phyloP scores from a whole-genome alignment of 345 rosid genomes.

The Pistacia vera region DNA sequence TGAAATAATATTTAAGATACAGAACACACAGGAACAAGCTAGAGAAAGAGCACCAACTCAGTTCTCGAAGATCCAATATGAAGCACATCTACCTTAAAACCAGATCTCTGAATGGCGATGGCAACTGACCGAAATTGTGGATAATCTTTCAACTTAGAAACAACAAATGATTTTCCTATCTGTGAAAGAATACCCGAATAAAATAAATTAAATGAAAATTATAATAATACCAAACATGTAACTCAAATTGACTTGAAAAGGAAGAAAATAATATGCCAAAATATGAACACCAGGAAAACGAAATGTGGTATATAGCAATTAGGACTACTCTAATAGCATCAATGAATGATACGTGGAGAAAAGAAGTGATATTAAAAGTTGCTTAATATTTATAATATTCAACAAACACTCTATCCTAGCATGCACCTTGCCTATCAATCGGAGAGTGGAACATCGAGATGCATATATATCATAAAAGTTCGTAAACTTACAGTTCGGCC shows the following conservation, averaged over 20 bases:
- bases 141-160: constrained; percentile 88
- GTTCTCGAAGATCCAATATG: neutral
- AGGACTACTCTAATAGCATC: neutral
- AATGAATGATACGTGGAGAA: neutral
- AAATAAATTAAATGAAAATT: neutral
- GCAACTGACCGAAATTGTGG: constrained; percentile 92
- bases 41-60: neutral
- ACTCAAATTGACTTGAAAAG: neutral
- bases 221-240: neutral
- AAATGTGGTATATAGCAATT: neutral
- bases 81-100: constrained; percentile 77
- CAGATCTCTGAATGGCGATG: constrained; percentile 81
- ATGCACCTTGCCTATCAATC: neutral
- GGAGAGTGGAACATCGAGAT: neutral
- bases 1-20: neutral
- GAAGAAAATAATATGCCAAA: neutral
- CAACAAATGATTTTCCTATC: constrained; percentile 85
- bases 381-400: neutral
- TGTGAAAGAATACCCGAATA: constrained; percentile 34
- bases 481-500: constrained; percentile 71
- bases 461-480: neutral
- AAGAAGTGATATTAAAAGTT: neutral
- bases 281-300: neutral
- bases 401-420: neutral
- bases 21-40: neutral